Evolutionary conservation across 2,329 filamentous ascomycete species (phyloP).

Genomic region (Aspergillus novofumigatus): DNA sequence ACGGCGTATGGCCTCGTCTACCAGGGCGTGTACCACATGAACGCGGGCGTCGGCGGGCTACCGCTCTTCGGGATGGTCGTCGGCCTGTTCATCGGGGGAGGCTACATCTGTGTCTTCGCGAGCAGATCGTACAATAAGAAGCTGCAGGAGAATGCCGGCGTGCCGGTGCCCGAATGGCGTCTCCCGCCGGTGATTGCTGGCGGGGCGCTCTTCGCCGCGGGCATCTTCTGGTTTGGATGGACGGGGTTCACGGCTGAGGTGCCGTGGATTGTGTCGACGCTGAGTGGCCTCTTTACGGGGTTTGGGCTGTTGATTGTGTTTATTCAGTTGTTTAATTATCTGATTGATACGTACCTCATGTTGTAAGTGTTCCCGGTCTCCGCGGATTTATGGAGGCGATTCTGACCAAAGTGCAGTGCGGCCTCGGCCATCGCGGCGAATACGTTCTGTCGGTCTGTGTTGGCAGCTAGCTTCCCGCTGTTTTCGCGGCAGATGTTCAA

Average conservation of each 20-base stretch:
- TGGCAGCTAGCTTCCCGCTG: conserved; percentile 1
- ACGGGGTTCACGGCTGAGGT: conserved; percentile 50
- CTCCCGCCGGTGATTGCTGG: conserved; percentile 52
- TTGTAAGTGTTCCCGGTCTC: too few relatives aligned
- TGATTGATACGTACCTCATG: conserved; percentile 57
- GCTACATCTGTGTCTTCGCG: conserved; percentile 56
- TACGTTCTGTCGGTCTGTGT: not conserved
- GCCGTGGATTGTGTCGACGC: conserved; percentile 39
- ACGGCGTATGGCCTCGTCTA: conserved; percentile 37
- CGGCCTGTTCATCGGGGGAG: conserved; percentile 66
- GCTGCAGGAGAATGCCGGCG: conserved; percentile 60
- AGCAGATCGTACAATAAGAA: conserved; percentile 67
- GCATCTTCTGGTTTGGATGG: conserved; percentile 78
- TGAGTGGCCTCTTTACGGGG: conserved; percentile 51
- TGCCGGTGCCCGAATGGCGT: conserved; percentile 56
- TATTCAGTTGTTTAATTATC: conserved; percentile 55
- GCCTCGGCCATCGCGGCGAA: conserved; percentile 4
- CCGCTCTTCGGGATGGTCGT: conserved; percentile 80
- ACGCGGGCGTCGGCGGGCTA: conserved; percentile 65
- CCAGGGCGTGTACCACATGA: conserved; percentile 62
- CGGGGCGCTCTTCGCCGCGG: conserved; percentile 51
- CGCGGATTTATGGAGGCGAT: too few relatives aligned
- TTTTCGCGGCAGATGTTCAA: conserved; percentile 5
- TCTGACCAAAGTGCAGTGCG: not conserved
- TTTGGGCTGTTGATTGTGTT: conserved; percentile 58